Base-by-base conservation (phyloP, 768 basidiomycete genomes). In the Harrya chromipes region DNA sequence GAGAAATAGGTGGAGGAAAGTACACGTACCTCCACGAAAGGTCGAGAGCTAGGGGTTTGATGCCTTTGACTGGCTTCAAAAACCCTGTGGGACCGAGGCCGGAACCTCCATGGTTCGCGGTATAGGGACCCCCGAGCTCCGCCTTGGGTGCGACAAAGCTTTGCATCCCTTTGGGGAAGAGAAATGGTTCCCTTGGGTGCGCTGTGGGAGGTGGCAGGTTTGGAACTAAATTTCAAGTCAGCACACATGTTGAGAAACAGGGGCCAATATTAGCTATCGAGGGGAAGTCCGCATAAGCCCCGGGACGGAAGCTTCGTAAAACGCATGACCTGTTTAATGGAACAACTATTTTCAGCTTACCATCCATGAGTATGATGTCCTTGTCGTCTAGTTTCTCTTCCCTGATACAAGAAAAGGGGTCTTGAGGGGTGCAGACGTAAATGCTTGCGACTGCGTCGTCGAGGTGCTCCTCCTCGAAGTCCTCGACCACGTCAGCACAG, bases 21-120 rank as follows among this genome's bases (percentile, higher is more conserved):
- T 29, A 44, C 43, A 71, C 77, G 42, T 49, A 86, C 86, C 78
- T 76, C 87, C 87, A 89, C 13, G 83, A 81, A 43, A 90, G 67
- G 27, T 80, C 74, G 13, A 88, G 70, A 19, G 75, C 71, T 4
- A 88, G 69, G 4, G 84, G 72, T 47, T 79, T 75, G 19, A 81
- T 62, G 2, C 85, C 85, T 58, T 79, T 83, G 14, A 73, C 76
- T 54, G 79, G 79, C 61, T 74, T 78, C 54, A 86, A 55, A 47
- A 74, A 60, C 12, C 43, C 45, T 19, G 20, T 27, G 13, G 44
- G 31, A 54, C 35, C 50, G 20, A 50, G 17, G 19, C 40, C 16
- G n/a, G 39, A 43, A 13, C 39, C 34, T 49, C 33, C 46, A 21
- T 35, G 41, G 16, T 7, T 39, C 19, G 19, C 29, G 33, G 19